Percentiles rank a stretch among this genome's conserved stretches.
These are phyloP conservation scores for Cytospora piceicola DNA, from an alignment of 2,329 filamentous ascomycete genomes.

Conservation along the genomic window DNA sequence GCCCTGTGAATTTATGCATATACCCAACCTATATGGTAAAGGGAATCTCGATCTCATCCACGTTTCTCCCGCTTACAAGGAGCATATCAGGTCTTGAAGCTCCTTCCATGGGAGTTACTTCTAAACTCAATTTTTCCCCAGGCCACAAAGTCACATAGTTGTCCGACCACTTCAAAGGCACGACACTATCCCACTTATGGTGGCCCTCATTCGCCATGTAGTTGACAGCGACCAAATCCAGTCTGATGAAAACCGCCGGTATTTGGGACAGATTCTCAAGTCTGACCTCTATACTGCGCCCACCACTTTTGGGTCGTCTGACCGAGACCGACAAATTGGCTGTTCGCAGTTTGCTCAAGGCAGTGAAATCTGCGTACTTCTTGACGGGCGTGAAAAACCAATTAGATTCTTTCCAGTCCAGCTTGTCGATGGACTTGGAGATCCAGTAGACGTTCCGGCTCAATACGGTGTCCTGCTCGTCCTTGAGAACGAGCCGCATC, in stretches of 20 bases:
- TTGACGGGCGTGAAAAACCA: slow-evolving; percentile 64
- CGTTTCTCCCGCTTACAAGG: neutral
- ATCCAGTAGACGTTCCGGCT: slow-evolving; percentile 67
- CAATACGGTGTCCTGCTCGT: slow-evolving; percentile 43
- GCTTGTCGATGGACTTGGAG: slow-evolving; percentile 47
- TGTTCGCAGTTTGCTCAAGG: slow-evolving; percentile 45
- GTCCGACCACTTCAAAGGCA: slow-evolving; percentile 61
- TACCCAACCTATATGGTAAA: neutral
- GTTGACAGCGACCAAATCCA: slow-evolving; percentile 51
- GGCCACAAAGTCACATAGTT: slow-evolving; percentile 68
- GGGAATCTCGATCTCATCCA: neutral
- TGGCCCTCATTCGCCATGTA: slow-evolving; percentile 33
- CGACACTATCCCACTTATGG: slow-evolving; percentile 44
- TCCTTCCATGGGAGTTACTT: slow-evolving; percentile 35
- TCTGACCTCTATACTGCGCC: slow-evolving; percentile 40
- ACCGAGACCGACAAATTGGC: slow-evolving; percentile 44
- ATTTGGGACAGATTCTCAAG: slow-evolving; percentile 56
- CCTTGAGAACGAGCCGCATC: slow-evolving; percentile 52
- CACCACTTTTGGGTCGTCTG: slow-evolving; percentile 13
- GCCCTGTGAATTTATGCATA: too few species aligned
- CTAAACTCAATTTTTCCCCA: slow-evolving; percentile 51
- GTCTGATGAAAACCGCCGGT: slow-evolving; percentile 61
- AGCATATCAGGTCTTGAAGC: neutral
- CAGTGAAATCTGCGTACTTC: slow-evolving; percentile 52
- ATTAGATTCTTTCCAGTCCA: slow-evolving; percentile 60